Evolutionary conservation across 208 protist genomes (phyloP).

Genomic region (Leishmania turanica): DNA sequence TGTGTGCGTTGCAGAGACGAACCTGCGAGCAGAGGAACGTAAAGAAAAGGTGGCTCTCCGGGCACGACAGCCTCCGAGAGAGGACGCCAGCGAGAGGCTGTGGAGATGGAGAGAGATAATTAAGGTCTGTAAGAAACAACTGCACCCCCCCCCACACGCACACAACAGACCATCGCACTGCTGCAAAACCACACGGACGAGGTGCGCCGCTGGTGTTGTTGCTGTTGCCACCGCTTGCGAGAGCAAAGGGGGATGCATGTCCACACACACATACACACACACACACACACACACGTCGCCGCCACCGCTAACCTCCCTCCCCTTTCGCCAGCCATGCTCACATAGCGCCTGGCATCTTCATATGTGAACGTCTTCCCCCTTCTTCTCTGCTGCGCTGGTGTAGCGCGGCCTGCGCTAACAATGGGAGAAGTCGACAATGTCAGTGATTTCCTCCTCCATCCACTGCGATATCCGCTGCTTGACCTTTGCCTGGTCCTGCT

Average conservation of each 20-base stretch:
- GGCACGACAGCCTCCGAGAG: background rate
- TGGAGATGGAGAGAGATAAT: background rate
- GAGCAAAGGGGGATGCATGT: background rate
- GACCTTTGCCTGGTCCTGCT: conserved; percentile 77
- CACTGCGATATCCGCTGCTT: conserved; percentile 70
- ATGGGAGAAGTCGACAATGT: conserved; percentile 82
- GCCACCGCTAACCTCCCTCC: background rate
- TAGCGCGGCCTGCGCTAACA: conserved; percentile 29
- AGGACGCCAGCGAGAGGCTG: background rate
- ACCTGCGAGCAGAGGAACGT: background rate
- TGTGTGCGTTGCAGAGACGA: background rate
- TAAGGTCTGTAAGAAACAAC: background rate
- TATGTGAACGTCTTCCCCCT: background rate
- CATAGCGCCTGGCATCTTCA: background rate
- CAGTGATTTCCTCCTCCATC: conserved; percentile 69
- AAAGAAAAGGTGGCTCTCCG: background rate
- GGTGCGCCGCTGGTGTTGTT: background rate
- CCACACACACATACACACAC: too few relatives aligned
- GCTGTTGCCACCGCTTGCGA: background rate
- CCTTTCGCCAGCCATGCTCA: background rate
- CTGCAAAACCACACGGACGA: background rate
- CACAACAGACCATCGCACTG: background rate
- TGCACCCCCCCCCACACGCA: background rate
- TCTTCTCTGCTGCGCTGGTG: background rate
- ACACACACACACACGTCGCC: background rate